Evolutionary conservation across 2,329 filamentous ascomycete genomes (phyloP), one percentile per base, ranked within the genome.

Genomic region (Fusarium sp.): DNA sequence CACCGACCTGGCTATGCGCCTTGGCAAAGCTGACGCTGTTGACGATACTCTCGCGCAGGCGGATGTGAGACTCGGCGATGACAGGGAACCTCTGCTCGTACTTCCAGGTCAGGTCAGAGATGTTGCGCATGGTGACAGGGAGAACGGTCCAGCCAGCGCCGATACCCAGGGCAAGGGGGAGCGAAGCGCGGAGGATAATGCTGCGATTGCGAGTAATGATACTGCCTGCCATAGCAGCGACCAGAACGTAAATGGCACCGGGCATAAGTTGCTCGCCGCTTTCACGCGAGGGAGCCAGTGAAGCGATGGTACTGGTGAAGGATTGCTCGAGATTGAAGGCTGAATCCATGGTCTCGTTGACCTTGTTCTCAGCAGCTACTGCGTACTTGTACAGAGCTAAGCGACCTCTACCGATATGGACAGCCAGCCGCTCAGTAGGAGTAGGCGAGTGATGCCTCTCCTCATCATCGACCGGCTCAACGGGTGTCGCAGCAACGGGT

Each of bases 221-320:
- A 83, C 91, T 95, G 77, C 96, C 96, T 41, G 96, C 94, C 95
- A 99, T 98, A 78, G 94, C 92, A 47, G 95, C 92, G 54, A 99
- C 95, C 36, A 98, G 89, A 53, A 98, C 95, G 85, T 98, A 98
- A 76, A 98, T 90, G 68, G 91, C 88, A 32, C 96, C 96, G 39
- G 96, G 96, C 84, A 98, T 91, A 64, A 99, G 89, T 81, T 91
- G 91, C 87, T 99, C 96, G 81, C 93, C 94, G 69, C 91, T 94
- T 84, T 96, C 93, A 79, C 92, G 92, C 42, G 95, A 87, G 36
- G 96, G 96, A 26, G 95, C 96, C 44, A 99, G 89, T 28, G 93
- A 95, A 67, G 95, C 94, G 76, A 99, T 84, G 70, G 96, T 98
- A 83, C 89, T 90, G 78, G 96, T 97, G 86, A 98, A 95, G 80